Conservation (phyloP, 176 grass and related monocot species). For the Oryza nivara region DNA sequence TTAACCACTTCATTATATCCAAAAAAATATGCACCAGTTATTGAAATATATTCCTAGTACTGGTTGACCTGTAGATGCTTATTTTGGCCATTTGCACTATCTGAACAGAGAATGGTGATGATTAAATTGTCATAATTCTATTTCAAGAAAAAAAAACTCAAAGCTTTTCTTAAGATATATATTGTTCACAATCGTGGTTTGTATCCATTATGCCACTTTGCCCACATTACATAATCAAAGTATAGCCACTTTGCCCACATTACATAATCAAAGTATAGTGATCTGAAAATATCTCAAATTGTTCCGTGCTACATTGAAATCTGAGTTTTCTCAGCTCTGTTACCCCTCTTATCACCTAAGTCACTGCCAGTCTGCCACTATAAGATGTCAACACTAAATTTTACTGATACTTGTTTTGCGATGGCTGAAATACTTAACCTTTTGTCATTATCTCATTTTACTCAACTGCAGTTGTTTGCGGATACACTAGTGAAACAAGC, state of each 20-base stretch:
- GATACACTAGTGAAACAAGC: conserved; percentile 79
- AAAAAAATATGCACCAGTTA: background rate
- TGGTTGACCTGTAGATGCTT: background rate
- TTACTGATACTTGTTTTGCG: background rate
- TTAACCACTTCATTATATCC: background rate
- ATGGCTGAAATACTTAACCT: conserved; percentile 24
- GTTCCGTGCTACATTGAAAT: background rate
- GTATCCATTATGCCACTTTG: background rate
- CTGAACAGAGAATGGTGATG: conserved; percentile 8
- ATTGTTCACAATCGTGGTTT: background rate
- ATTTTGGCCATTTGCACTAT: background rate
- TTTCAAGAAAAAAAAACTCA: background rate
- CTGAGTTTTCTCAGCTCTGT: background rate
- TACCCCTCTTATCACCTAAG: background rate
- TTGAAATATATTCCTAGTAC: background rate
- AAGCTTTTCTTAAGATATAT: background rate
- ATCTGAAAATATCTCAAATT: background rate
- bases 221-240: conserved; percentile 5
- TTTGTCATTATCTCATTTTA: conserved; percentile 13
- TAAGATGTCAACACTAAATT: background rate
- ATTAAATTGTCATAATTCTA: conserved; percentile 7
- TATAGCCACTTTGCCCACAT: background rate
- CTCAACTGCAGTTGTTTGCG: conserved; percentile 54
- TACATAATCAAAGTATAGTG: conserved; percentile 1
- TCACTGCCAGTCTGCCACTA: background rate